Conservation (phyloP, 805 yeast species). For the Blastobotrys parvus region DNA sequence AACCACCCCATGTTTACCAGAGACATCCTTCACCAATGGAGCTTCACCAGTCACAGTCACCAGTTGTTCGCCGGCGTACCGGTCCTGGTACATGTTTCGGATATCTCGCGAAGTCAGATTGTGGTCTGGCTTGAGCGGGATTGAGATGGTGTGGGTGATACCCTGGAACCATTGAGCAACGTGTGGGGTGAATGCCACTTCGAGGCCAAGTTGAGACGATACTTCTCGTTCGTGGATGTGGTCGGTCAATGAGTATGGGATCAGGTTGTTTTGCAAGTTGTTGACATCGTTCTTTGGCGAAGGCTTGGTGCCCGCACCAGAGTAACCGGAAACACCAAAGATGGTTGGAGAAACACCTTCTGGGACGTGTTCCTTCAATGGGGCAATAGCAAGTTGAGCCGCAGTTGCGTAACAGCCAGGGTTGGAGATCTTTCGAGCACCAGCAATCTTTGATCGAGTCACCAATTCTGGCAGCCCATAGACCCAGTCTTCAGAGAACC, state of each 20-base stretch:
- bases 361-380: constrained; percentile 55
- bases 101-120: constrained; percentile 71
- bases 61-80: constrained; percentile 79
- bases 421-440: constrained; percentile 78
- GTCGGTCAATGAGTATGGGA: constrained; percentile 93
- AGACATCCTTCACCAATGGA: constrained; percentile 83
- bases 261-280: constrained; percentile 68
- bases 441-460: constrained; percentile 54
- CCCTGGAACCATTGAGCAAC: constrained; percentile 99
- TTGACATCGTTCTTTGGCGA: constrained; percentile 87
- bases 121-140: constrained; percentile 57
- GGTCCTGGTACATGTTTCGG: constrained; percentile 76
- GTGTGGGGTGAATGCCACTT: constrained; percentile 90
- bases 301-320: constrained; percentile 99
- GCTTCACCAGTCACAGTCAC: constrained; percentile 84
- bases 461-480: constrained; percentile 91
- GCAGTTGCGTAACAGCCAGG: constrained; percentile 99
- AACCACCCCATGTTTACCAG: constrained; percentile 91
- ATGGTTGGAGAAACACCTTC: constrained; percentile 64
- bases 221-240: constrained; percentile 96
- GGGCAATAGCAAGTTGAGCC: constrained; percentile 87
- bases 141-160: constrained; percentile 81
- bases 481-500: constrained; percentile 88
- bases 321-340: constrained; percentile 96
- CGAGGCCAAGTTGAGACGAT: constrained; percentile 64